Conservation (phyloP, 495 filamentous ascomycete genomes). For the Glarea lozoyensis region DNA sequence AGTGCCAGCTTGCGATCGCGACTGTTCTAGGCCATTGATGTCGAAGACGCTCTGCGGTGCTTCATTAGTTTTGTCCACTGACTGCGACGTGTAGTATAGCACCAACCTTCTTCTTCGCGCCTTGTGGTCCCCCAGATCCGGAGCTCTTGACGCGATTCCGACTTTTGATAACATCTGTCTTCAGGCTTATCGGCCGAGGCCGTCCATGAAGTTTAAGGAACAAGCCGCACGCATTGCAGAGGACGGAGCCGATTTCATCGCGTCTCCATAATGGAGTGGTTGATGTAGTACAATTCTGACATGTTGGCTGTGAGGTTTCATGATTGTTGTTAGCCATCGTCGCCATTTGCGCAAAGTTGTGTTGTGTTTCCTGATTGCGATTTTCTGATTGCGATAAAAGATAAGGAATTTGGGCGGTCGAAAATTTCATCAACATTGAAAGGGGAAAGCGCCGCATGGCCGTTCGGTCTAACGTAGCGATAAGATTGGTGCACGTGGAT, state of each 20-base stretch:
- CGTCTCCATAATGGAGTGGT: slow-evolving; percentile 95
- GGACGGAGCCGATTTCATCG: slow-evolving; percentile 92
- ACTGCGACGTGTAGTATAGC: neutral
- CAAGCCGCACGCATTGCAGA: slow-evolving; percentile 96
- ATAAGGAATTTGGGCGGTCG: slow-evolving; percentile 37
- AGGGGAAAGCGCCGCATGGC: too few species aligned
- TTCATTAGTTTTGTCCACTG: slow-evolving; percentile 4
- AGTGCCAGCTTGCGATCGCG: slow-evolving; percentile 47
- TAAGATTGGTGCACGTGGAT: too few species aligned
- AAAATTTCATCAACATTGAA: slow-evolving; percentile 25
- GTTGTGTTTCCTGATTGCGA: slow-evolving; percentile 27
- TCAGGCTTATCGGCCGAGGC: slow-evolving; percentile 87
- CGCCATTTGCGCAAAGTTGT: slow-evolving; percentile 39
- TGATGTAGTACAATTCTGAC: slow-evolving; percentile 92
- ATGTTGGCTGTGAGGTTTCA: slow-evolving; percentile 76
- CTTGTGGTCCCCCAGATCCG: slow-evolving; percentile 48
- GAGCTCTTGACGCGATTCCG: slow-evolving; percentile 94
- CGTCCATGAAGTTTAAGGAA: slow-evolving; percentile 95
- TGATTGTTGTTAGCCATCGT: slow-evolving; percentile 47
- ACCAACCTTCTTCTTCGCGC: slow-evolving; percentile 80
- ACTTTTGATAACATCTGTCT: slow-evolving; percentile 99
- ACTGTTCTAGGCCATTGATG: slow-evolving; percentile 41
- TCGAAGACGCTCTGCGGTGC: slow-evolving; percentile 44
- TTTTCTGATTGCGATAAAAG: slow-evolving; percentile 34
- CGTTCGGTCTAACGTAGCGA: too few species aligned